Base-by-base conservation (phyloP, 768 basidiomycete genomes). In the Vararia minispora region DNA sequence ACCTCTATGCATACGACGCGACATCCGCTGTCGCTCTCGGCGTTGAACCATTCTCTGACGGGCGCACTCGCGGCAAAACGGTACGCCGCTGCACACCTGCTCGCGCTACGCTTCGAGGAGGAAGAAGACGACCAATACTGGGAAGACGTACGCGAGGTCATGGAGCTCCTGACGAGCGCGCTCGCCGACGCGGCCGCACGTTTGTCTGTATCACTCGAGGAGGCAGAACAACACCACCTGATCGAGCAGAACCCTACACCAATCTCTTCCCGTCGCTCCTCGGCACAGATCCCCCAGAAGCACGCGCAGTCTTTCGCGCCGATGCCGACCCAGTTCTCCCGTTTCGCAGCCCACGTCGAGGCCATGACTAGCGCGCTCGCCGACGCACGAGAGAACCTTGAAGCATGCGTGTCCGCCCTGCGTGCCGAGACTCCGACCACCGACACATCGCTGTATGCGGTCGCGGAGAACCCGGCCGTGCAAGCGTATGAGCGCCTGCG, bases 121-220 rank as follows among this genome's bases (percentile, higher is more conserved):
- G 74, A 73, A 33, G 81, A 78, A 24, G 81, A 84, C 45, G 77
- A 79, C 35, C 63, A 67, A 5, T 90, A 90, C 48, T 90, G 86
- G 86, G 86, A 88, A 48, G 79, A 88, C 48, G 84, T 84, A 21
- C 69, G 79, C 11, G 74, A 77, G 20, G 74, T 90, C 34, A 78
- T 87, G 66, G 65, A 64, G 10, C 54, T 89, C 10, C 56, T 89
- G 43, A 79, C 78, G 6, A 75, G 66, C 28, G 69, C 82, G 7
- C 64, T 89, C 24, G 64, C 65, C 2, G 84, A 87, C 46, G 71
- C 79, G 2, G 67, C 77, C 2, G 61, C 74, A 6, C 60, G 77
- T 20, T 64, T 90, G 4, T 56, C 65, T 1, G 76, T 76, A 25
- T 79, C 76, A 1, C 59, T 88, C 20, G 74, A 77, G 13, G 71